A percentile compares a stretch with the other conserved stretches of the same genome.
These are phyloP conservation scores for Talinum fruticosum DNA, from an alignment of 148 eudicot genomes.

Conservation along the genomic window DNA sequence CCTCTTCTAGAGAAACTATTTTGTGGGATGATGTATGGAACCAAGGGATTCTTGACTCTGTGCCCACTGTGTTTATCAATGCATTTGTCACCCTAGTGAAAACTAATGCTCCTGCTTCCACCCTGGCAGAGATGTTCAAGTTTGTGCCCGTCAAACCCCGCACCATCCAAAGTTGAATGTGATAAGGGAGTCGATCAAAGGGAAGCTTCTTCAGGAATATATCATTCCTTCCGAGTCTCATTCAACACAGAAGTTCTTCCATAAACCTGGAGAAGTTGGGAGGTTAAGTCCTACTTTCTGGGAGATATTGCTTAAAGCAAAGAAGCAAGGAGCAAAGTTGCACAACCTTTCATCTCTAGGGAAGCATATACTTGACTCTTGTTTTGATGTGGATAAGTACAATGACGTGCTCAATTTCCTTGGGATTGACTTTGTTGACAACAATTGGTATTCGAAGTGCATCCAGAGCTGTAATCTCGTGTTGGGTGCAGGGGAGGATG, in stretches of 20 bases:
- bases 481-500: constrained; percentile 36
- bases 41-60: constrained; percentile 63
- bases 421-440: constrained; percentile 38
- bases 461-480: constrained; percentile 59
- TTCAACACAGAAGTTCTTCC: constrained; percentile 41
- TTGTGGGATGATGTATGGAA: constrained; percentile 64
- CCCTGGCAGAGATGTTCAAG: constrained; percentile 39
- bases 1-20: constrained; percentile 65
- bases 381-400: constrained; percentile 49
- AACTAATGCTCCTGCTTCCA: constrained; percentile 40
- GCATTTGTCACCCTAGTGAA: constrained; percentile 49
- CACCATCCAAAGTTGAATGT: constrained; percentile 38
- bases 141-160: constrained; percentile 47
- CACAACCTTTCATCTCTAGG: constrained; percentile 64
- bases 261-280: constrained; percentile 57
- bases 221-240: constrained; percentile 53
- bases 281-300: constrained; percentile 50
- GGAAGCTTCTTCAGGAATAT: constrained; percentile 33
- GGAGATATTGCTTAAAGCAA: constrained; percentile 44
- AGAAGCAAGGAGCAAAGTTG: constrained; percentile 35
- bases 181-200: constrained; percentile 40
- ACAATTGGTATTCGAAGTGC: constrained; percentile 64
- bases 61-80: constrained; percentile 49
- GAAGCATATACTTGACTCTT: constrained; percentile 41
- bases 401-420: constrained; percentile 43